phyloP scores from a whole-genome alignment of 1,284 basidiomycete species.

The Trametes polyzona region DNA sequence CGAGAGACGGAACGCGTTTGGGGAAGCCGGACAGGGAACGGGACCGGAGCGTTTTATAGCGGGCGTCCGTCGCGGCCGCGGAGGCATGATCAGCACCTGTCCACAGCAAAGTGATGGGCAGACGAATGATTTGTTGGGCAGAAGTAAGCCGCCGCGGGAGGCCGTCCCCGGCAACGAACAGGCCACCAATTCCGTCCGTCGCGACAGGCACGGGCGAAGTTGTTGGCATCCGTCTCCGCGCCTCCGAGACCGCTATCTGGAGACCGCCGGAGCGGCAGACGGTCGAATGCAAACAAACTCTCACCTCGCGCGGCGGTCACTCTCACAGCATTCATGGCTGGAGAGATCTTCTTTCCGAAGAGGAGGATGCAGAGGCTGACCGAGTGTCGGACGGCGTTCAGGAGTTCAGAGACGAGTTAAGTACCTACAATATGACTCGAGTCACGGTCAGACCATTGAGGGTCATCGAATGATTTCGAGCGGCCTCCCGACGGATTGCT shows the following conservation, averaged over 20 bases:
- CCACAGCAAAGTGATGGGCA: conserved; percentile 12
- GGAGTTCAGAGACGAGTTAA: not conserved
- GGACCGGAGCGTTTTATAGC: conserved; percentile 15
- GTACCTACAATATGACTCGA: conserved; percentile 3
- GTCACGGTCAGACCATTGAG: conserved; percentile 4
- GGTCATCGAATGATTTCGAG: conserved; percentile 10
- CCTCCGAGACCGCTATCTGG: conserved; percentile 3
- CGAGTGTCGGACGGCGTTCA: not conserved
- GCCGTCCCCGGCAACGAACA: conserved; percentile 12
- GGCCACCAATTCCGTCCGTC: conserved; percentile 7
- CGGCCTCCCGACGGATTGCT: conserved; percentile 7
- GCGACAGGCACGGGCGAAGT: conserved; percentile 20
- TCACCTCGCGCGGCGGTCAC: conserved; percentile 19
- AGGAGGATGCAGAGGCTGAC: not conserved
- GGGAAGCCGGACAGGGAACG: not conserved
- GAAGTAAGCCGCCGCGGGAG: conserved; percentile 1
- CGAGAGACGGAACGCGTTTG: conserved; percentile 16
- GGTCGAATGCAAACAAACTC: not conserved
- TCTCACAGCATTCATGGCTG: conserved; percentile 20
- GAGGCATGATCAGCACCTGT: conserved; percentile 15
- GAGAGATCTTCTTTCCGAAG: not conserved
- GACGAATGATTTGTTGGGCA: conserved; percentile 14
- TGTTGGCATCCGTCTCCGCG: conserved; percentile 12
- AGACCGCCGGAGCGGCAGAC: conserved; percentile 17
- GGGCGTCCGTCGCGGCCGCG: not conserved